Percentiles rank a stretch among this genome's conserved stretches.
Evolutionary conservation across 768 basidiomycete species (phyloP).

Genomic region (Amanita exitialis): DNA sequence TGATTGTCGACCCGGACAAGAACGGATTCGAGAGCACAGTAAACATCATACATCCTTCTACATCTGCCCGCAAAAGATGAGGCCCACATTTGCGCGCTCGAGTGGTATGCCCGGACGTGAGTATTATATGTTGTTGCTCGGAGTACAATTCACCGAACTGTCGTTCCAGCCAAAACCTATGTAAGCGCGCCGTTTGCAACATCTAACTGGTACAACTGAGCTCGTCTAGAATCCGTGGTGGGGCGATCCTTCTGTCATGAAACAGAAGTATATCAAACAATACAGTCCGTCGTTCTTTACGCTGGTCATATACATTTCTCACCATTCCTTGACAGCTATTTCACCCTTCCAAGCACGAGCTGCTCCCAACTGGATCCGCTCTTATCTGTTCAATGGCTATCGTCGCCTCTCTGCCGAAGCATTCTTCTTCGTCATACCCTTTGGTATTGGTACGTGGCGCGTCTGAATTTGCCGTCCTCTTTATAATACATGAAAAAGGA

Average conservation of each 20-base stretch:
- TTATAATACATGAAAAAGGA: constrained; percentile 29
- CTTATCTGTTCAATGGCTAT: constrained; percentile 84
- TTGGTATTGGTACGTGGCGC: constrained; percentile 52
- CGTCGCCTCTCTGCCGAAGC: constrained; percentile 62
- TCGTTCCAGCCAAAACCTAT: constrained; percentile 59
- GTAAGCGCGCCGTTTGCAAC: constrained; percentile 38
- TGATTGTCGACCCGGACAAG: constrained; percentile 23
- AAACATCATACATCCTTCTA: not conserved
- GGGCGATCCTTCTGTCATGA: constrained; percentile 61
- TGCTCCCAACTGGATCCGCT: constrained; percentile 57
- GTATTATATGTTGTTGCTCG: constrained; percentile 18
- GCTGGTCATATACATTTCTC: not conserved
- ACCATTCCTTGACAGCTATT: constrained; percentile 36
- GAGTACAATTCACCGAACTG: constrained; percentile 2
- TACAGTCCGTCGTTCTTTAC: constrained; percentile 56
- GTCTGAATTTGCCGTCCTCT: not conserved
- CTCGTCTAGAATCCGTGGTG: constrained; percentile 73
- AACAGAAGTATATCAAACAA: constrained; percentile 63
- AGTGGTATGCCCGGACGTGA: constrained; percentile 82
- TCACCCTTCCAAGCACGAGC: constrained; percentile 79
- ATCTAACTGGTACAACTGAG: not conserved
- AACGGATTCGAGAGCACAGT: constrained; percentile 17
- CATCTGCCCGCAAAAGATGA: constrained; percentile 35
- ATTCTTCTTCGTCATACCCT: constrained; percentile 72
- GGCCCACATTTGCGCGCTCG: constrained; percentile 44